Base-by-base conservation (phyloP, 2,329 filamentous ascomycete genomes). In the Penicillium hesseltinei region DNA sequence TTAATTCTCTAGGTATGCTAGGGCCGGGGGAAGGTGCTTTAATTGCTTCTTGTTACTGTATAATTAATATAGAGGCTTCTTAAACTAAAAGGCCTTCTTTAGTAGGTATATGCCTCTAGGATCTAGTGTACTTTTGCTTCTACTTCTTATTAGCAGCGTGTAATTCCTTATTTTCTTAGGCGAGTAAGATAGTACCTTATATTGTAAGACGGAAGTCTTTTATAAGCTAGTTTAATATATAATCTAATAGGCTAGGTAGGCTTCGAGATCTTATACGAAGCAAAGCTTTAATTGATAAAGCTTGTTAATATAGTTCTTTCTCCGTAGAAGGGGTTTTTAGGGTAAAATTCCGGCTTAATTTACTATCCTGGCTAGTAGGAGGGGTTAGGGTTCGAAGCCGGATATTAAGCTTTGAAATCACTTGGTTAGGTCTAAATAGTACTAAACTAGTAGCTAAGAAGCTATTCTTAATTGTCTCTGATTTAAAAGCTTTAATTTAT, bases 391-490 rank as follows among this genome's bases (percentile, higher is more conserved):
- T 35, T 11, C 4, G 13, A 35, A 35, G 33, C 13, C 5, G 13
- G 0, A 33, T 33, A 33, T 33, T 13, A 33, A 33, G 11, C 31
- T 33, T 33, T 33, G 5, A 33, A 5, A 35, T 35, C 13, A 35
- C 33, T 35, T 3, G 1, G 2, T 23, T 3, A 1, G 23, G 23
- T 23, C 2, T 11, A 35, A 35, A 15, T 0, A 2, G 33, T 0
- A 35, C 13, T 38, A 38, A 38, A 19, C 36, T 2, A 5, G 36
- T 5, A 1, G 19, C n/a, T 38, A 0, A 1, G 4, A 38, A 38
- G 38, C 38, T 39, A 6, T 11, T 39, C 11, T 39, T 39, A 39
- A 39, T 39, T 0, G n/a, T 19, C 9, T 39, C 36, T 2, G 4
- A 11, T 39, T 39, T 19, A 39, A 39, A 39, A 6, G 36, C 36